phyloP scores from a whole-genome alignment of 441 rosid genomes.

The Codiaeum variegatum region DNA sequence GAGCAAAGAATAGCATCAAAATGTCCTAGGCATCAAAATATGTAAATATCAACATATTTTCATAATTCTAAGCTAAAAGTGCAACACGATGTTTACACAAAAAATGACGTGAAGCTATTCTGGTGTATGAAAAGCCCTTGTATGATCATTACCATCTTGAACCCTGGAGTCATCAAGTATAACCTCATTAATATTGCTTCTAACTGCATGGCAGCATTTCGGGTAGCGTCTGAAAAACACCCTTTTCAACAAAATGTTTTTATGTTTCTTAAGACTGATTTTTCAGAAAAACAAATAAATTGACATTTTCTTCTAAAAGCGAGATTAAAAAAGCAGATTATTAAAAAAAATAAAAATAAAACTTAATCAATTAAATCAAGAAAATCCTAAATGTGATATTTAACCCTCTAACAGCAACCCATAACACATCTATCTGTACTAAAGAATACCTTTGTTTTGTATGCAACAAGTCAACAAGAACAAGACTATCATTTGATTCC shows the following conservation, averaged over 20 bases:
- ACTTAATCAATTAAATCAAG: too few relatives aligned
- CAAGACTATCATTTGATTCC: constrained; percentile 25
- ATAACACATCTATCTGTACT: too few relatives aligned
- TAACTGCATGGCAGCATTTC: background rate
- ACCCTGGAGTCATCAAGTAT: constrained; percentile 42
- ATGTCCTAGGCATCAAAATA: background rate
- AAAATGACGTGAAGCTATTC: background rate
- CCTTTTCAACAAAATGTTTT: too few relatives aligned
- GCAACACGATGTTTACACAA: background rate
- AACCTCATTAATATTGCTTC: constrained; percentile 9
- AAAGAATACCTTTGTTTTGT: constrained; percentile 43
- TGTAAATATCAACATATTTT: background rate
- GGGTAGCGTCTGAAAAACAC: too few relatives aligned
- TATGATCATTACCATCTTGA: constrained; percentile 53
- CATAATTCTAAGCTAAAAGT: background rate
- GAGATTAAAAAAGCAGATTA: too few relatives aligned
- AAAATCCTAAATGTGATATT: too few relatives aligned
- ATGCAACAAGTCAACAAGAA: constrained; percentile 40
- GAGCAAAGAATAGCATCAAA: background rate
- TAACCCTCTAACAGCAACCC: too few relatives aligned
- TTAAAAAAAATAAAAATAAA: too few relatives aligned
- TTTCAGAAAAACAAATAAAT: background rate
- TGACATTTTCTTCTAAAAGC: too few relatives aligned
- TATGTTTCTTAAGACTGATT: too few relatives aligned
- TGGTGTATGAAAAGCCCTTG: constrained; percentile 46